A percentile compares a stretch with the other conserved stretches of the same genome.
These are phyloP conservation scores for Pulveroboletus ravenelii DNA, from an alignment of 768 basidiomycete genomes.

Conservation along the genomic window DNA sequence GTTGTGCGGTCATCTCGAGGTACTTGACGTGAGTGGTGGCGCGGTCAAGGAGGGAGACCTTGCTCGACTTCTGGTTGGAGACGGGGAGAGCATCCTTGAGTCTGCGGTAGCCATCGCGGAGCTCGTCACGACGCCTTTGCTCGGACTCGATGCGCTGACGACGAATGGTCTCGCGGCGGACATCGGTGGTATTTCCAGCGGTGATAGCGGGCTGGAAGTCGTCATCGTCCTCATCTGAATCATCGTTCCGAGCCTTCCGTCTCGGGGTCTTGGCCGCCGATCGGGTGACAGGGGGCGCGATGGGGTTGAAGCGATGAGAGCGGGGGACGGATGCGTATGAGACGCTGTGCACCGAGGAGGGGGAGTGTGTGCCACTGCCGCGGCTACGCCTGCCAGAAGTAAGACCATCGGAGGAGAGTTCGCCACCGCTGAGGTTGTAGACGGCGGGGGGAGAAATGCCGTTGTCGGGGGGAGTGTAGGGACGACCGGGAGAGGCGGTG, in stretches of 20 bases:
- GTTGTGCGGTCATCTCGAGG: conserved; percentile 74
- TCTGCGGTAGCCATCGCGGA: conserved; percentile 85
- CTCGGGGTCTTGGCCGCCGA: conserved; percentile 49
- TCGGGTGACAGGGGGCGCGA: conserved; percentile 47
- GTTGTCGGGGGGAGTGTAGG: conserved; percentile 65
- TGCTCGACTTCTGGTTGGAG: conserved; percentile 90
- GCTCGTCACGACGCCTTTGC: conserved; percentile 87
- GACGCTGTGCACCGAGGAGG: conserved; percentile 42
- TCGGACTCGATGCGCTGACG: conserved; percentile 92
- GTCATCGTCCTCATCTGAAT: conserved; percentile 69
- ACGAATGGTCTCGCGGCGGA: conserved; percentile 86
- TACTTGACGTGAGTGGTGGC: conserved; percentile 85
- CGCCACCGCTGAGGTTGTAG: conserved; percentile 65
- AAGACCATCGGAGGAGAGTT: conserved; percentile 69
- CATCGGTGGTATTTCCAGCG: conserved; percentile 48
- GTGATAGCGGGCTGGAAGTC: conserved; percentile 58
- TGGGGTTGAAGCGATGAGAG: conserved; percentile 78
- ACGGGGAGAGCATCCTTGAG: conserved; percentile 88
- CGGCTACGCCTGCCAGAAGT: conserved; percentile 64
- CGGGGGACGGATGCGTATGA: conserved; percentile 63
- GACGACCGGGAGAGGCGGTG: conserved; percentile 48
- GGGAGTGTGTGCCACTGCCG: conserved; percentile 58
- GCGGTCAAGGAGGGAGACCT: conserved; percentile 85
- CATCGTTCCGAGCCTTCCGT: conserved; percentile 52
- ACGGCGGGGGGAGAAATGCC: conserved; percentile 70